A percentile compares a stretch with the other conserved stretches of the same genome.
phyloP scores from a whole-genome alignment of 2,329 filamentous ascomycete genomes.

The Cladosporium colombiae region DNA sequence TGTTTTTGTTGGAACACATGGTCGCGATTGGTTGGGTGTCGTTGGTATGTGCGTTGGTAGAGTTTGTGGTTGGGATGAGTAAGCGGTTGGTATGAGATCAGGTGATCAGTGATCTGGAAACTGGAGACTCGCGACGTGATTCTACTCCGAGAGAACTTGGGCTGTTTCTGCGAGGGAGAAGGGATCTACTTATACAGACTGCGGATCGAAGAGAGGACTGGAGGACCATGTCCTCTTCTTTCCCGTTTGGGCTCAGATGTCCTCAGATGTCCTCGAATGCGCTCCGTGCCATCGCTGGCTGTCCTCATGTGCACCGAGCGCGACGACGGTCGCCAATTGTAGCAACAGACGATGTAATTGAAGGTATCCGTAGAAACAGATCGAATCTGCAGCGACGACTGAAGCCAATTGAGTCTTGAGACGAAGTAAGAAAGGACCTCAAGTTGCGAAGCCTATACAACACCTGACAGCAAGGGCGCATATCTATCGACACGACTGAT shows the following conservation, averaged over 20 bases:
- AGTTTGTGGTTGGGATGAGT: neutral
- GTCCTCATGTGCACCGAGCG: neutral
- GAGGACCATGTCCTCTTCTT: neutral
- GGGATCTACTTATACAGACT: neutral
- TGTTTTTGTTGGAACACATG: constrained; percentile 8
- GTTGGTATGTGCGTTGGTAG: neutral
- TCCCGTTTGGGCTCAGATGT: neutral
- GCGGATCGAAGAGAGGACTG: neutral
- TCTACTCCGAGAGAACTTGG: neutral
- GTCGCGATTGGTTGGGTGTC: neutral
- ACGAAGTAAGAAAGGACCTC: neutral
- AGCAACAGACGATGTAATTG: neutral
- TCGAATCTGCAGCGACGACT: neutral
- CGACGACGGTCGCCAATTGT: neutral
- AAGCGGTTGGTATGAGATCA: neutral
- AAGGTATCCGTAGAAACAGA: neutral
- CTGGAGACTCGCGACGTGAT: neutral
- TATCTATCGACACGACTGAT: neutral
- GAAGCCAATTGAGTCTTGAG: neutral
- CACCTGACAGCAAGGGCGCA: neutral
- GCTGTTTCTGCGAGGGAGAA: neutral
- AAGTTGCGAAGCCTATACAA: neutral
- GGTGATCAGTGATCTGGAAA: neutral
- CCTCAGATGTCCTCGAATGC: neutral
- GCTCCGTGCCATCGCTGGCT: neutral